Evolutionary conservation across 2,329 filamentous ascomycete species (phyloP).

Genomic region (Apiospora arundinis): DNA sequence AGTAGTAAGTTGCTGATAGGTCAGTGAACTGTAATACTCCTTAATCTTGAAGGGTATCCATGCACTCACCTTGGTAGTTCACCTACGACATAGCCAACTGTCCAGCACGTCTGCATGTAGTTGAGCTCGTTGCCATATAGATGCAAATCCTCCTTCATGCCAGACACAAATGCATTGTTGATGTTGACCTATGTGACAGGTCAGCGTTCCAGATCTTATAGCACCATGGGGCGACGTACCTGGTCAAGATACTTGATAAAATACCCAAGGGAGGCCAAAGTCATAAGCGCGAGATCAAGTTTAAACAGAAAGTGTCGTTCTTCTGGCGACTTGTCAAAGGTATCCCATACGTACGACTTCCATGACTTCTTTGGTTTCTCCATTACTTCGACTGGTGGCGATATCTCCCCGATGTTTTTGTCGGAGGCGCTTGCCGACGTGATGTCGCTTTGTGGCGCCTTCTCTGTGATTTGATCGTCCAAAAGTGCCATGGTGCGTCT

Average conservation of each 20-base stretch:
- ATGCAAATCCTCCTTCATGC: slow-evolving; percentile 50
- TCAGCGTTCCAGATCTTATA: neutral
- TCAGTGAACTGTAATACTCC: neutral
- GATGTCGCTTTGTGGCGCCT: neutral
- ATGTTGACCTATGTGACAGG: slow-evolving; percentile 44
- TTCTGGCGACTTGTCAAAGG: slow-evolving; percentile 49
- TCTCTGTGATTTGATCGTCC: neutral
- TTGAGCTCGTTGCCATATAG: slow-evolving; percentile 49
- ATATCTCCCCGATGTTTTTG: neutral
- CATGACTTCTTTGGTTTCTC: slow-evolving; percentile 47
- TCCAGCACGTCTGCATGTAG: slow-evolving; percentile 40
- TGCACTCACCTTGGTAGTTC: slow-evolving; percentile 37
- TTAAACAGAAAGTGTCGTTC: slow-evolving; percentile 50
- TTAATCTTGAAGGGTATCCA: accelerated
- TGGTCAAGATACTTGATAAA: slow-evolving; percentile 44
- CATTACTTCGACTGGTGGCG: neutral
- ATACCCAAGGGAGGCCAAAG: slow-evolving; percentile 48
- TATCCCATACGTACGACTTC: slow-evolving; percentile 57
- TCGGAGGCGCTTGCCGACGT: neutral
- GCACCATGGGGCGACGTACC: slow-evolving; percentile 1
- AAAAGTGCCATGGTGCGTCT: neutral
- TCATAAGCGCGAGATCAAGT: slow-evolving; percentile 48
- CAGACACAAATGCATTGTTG: slow-evolving; percentile 52
- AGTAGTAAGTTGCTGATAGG: slow-evolving; percentile 40
- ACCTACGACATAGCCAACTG: slow-evolving; percentile 40